Evolutionary conservation across 768 basidiomycete genomes (phyloP).

Genomic region (Podaxis pistillaris): DNA sequence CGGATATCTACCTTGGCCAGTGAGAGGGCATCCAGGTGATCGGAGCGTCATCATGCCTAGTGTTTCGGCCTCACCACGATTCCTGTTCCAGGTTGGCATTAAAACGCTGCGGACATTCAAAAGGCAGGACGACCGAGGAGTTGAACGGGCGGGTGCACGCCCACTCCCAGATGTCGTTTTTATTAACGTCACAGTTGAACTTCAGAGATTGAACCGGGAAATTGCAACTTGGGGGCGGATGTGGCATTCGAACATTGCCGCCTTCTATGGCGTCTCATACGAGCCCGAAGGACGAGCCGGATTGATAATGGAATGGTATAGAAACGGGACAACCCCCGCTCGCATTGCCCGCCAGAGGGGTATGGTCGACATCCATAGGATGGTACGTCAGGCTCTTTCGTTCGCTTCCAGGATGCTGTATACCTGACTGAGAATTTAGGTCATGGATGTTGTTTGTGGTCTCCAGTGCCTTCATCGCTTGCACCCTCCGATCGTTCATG

Average conservation of each 20-base stretch:
- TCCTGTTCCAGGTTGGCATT: conserved; percentile 21
- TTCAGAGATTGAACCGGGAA: conserved; percentile 41
- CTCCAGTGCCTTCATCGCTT: conserved; percentile 37
- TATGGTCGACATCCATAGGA: conserved; percentile 15
- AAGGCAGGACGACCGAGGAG: conserved; percentile 13
- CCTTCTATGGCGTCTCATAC: conserved; percentile 36
- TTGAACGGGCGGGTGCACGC: conserved; percentile 19
- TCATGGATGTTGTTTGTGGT: conserved; percentile 35
- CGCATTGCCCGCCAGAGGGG: conserved; percentile 20
- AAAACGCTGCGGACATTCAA: conserved; percentile 26
- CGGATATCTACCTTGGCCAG: conserved; percentile 24
- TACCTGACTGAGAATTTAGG: conserved; percentile 21
- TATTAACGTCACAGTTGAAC: neutral
- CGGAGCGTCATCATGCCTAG: neutral
- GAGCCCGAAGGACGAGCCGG: conserved; percentile 31
- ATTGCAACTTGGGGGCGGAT: conserved; percentile 39
- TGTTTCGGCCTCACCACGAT: neutral
- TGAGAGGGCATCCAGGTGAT: conserved; percentile 11
- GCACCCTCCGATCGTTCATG: conserved; percentile 39
- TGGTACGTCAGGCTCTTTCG: conserved; percentile 17
- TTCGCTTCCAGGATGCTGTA: neutral
- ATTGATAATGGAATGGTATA: conserved; percentile 42
- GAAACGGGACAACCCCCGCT: conserved; percentile 24
- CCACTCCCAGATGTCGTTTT: neutral
- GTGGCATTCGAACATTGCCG: conserved; percentile 39